Conservation (phyloP, 2,329 filamentous ascomycete species). For the Hymenoscyphus repandus region DNA sequence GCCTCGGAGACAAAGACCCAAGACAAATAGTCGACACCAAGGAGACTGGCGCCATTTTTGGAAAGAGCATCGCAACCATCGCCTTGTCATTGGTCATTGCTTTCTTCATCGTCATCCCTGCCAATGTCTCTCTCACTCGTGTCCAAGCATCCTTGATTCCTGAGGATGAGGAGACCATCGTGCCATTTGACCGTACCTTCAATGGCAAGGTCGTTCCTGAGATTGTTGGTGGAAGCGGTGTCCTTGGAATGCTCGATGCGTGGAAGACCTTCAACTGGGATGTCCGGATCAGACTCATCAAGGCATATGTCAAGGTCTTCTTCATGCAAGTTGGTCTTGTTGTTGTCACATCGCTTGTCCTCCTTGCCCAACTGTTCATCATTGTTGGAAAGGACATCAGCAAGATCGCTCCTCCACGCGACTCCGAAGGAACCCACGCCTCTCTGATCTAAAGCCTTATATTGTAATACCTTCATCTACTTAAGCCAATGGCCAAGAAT, state of each 20-base stretch:
- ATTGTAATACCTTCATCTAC: neutral
- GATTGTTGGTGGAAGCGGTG: slow-evolving; percentile 67
- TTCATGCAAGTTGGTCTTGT: slow-evolving; percentile 45
- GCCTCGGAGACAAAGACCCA: slow-evolving; percentile 9
- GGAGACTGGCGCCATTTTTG: slow-evolving; percentile 33
- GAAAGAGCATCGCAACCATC: slow-evolving; percentile 43
- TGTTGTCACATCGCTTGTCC: slow-evolving; percentile 41
- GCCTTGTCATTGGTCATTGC: slow-evolving; percentile 45
- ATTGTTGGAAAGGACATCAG: slow-evolving; percentile 34
- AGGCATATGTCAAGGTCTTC: slow-evolving; percentile 69
- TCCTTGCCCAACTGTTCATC: slow-evolving; percentile 49
- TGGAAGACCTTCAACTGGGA: slow-evolving; percentile 73
- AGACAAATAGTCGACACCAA: slow-evolving; percentile 27
- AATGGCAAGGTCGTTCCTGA: slow-evolving; percentile 70
- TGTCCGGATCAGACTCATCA: slow-evolving; percentile 67
- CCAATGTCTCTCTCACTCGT: slow-evolving; percentile 70
- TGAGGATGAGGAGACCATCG: slow-evolving; percentile 74
- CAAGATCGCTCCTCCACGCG: slow-evolving; percentile 6
- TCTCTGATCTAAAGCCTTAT: neutral
- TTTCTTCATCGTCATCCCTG: slow-evolving; percentile 66
- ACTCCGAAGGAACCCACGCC: neutral
- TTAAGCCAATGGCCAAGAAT: no score
- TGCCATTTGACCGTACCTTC: slow-evolving; percentile 87
- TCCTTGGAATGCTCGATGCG: slow-evolving; percentile 66
- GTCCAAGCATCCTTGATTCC: slow-evolving; percentile 84